Base-by-base conservation (phyloP, 306 rosid genomes). In the Fragaria ananassa region DNA sequence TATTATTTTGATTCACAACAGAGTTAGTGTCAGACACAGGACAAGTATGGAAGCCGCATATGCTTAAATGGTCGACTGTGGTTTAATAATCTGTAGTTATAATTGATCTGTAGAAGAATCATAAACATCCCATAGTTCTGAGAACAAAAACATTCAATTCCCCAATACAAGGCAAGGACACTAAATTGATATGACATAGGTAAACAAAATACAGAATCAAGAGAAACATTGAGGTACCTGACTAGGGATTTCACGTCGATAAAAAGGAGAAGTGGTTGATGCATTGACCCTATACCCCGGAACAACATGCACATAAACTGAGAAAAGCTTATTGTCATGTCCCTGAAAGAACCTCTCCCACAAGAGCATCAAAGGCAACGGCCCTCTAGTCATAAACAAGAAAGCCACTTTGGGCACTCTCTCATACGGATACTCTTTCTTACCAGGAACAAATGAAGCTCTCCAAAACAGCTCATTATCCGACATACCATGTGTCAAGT, bases 331-430 rank as follows among this genome's bases (percentile, higher is more conserved):
- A 27, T 70, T 57, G 27, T 68, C 64, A 34, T 87, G 92, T 4
- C 97, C 97, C 21, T 54, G 49, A 80, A 95, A 95, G 89, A 95
- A 92, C 75, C 88, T 87, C 88, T 95, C 97, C 98, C 98, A 92
- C 54, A 95, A 86, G 7, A 97, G 97, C 79, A 89, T 15, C 80
- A 95, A 10, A 8, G 97, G 97, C 81, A 92, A 83, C 0, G 97
- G 96, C 1, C 98, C 98, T 69, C 97, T 86, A 0, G 96, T 95
- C 86, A 95, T 72, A 74, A 88, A 95, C 98, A 95, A 88, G 89
- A 95, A 95, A 6, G 98, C 98, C 13, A 95, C 85, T 79, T 89
- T 95, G 0, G 98, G 96, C 14, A 81, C 81, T 75, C 96, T 85
- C 54, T 31, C 56, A 49, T 66, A 88, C 10, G 97, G 97, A 50